These are phyloP conservation scores for Micromonas pusilla DNA, from an alignment of 139 green algal species.

Conservation along the genomic window DNA sequence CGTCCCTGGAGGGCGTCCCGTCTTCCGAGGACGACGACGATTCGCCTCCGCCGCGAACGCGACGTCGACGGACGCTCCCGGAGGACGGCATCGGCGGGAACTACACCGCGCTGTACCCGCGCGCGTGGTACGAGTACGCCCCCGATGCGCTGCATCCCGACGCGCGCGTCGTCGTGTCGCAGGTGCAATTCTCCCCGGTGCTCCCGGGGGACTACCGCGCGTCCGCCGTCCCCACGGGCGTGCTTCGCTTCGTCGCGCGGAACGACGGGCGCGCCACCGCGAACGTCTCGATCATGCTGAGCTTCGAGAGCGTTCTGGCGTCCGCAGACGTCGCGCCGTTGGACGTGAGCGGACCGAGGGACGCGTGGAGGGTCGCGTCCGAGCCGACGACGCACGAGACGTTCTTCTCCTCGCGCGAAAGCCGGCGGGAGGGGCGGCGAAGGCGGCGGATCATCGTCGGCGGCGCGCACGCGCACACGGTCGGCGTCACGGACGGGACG, in stretches of 20 bases:
- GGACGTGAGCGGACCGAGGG: not conserved
- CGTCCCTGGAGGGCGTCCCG: not conserved
- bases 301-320: not conserved
- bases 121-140: not conserved
- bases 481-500: not conserved
- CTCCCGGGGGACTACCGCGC: not conserved
- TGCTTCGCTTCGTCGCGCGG: not conserved
- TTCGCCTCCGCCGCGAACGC: too few relatives aligned
- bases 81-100: not conserved
- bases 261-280: not conserved
- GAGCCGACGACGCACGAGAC: not conserved
- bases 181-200: slow-evolving; percentile 4
- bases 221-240: not conserved
- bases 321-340: not conserved
- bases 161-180: not conserved
- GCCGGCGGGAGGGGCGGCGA: too few relatives aligned
- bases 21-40: not conserved
- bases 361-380: not conserved
- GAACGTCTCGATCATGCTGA: not conserved
- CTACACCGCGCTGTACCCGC: slow-evolving; percentile 5
- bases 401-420: not conserved
- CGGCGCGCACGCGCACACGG: not conserved
- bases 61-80: not conserved
- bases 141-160: not conserved
- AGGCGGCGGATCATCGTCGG: too few relatives aligned